Evolutionary conservation across 768 basidiomycete species (phyloP), one percentile per base, ranked within the genome.

Genomic region (Strobilomyces dryophilus): DNA sequence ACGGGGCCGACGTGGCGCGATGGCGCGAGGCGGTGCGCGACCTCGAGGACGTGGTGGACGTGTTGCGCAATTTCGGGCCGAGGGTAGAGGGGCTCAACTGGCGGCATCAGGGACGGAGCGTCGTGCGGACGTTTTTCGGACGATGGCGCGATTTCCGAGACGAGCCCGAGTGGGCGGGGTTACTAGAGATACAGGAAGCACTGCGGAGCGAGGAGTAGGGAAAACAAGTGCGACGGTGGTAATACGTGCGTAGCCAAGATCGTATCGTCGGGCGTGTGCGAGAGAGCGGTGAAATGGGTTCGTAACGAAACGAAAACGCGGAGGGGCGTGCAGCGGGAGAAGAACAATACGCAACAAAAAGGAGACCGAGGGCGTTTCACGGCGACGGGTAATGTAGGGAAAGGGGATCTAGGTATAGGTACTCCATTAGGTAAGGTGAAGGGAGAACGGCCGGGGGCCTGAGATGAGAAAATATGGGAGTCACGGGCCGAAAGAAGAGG

Each of bases 61-160:
- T 92, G 20, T 71, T 98, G 61, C 76, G 80, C 57, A 92, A 92
- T 68, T 83, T 94, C 59, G 94, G 95, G 2, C 85, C 90, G 45
- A 76, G 79, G 49, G 80, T 79, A 36, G 77, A 68, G 49, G 72
- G 75, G 51, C 69, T 65, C 53, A 87, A 84, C 57, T 98, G 97
- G 97, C 81, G 77, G 68, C 79, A 89, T 61, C 92, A 95, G 71
- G 91, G 84, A 41, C 79, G 87, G 49, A 94, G 92, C 55, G 76
- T 98, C 52, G 79, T 98, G 54, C 77, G 95, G 71, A 88, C 85
- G 47, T 98, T 98, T 71, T 79, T 91, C 71, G 95, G 89, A 8
- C 76, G 90, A 54, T 92, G 90, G 54, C 85, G 76, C 69, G 90
- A 84, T 53, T 98, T 94, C 58, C 89, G 87, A 68, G 94, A 94